A percentile compares a stretch with the other conserved stretches of the same genome.
These are phyloP conservation scores for Canavalia gladiata DNA, from an alignment of 306 rosid species.

Conservation along the genomic window DNA sequence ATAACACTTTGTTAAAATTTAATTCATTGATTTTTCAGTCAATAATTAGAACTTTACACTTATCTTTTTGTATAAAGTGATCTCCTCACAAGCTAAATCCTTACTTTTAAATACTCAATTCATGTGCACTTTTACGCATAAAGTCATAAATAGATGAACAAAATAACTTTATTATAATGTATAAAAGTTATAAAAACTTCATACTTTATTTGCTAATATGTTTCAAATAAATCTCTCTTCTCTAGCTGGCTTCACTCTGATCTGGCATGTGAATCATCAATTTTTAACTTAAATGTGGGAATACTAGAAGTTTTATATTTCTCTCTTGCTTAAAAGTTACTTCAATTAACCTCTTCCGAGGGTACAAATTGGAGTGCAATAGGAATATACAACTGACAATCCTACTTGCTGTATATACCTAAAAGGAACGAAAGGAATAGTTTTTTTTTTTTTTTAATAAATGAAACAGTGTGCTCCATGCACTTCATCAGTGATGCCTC, in stretches of 20 bases:
- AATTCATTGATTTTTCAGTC: too few species aligned
- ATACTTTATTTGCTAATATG: too few species aligned
- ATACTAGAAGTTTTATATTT: neutral
- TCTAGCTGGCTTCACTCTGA: neutral
- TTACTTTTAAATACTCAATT: too few species aligned
- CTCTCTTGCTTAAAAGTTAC: neutral
- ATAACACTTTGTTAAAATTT: too few species aligned
- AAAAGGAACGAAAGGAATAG: neutral
- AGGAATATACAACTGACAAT: neutral
- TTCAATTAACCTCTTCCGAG: neutral
- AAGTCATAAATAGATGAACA: too few species aligned
- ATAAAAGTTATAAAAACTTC: too few species aligned
- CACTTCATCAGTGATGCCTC: constrained; percentile 11
- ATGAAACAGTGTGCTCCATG: neutral
- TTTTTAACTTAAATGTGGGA: neutral
- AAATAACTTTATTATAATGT: too few species aligned
- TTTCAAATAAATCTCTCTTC: neutral
- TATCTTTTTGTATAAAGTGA: too few species aligned
- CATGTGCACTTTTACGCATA: too few species aligned
- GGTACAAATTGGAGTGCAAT: neutral
- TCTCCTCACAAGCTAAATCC: too few species aligned
- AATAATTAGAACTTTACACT: too few species aligned
- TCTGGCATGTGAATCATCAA: neutral
- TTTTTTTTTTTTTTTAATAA: too few species aligned
- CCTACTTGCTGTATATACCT: neutral